phyloP scores from a whole-genome alignment of 2,329 filamentous ascomycete species.

The Monosporascus sp. region DNA sequence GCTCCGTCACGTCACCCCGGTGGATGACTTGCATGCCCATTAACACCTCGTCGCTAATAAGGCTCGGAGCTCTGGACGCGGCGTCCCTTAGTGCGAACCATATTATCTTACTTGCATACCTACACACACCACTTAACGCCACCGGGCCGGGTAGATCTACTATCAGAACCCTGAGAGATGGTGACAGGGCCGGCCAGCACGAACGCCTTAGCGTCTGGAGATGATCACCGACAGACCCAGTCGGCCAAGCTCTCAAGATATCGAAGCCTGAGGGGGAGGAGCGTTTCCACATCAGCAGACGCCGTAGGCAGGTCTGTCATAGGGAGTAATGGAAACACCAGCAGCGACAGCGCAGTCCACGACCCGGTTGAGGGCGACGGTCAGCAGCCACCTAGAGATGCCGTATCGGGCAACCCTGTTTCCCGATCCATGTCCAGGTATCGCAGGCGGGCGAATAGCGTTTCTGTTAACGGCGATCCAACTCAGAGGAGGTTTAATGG shows the following conservation, averaged over 20 bases:
- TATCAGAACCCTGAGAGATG: conserved; percentile 1
- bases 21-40: too few species aligned
- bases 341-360: conserved; percentile 8
- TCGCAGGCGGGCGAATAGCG: conserved; percentile 23
- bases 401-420: conserved; percentile 21
- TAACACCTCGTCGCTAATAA: too few species aligned
- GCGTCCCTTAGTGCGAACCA: background rate
- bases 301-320: conserved; percentile 12
- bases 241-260: conserved; percentile 28
- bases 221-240: conserved; percentile 7
- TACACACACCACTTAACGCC: background rate
- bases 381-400: conserved; percentile 1
- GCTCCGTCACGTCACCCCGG: too few species aligned
- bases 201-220: conserved; percentile 10
- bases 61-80: too few species aligned
- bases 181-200: conserved; percentile 8
- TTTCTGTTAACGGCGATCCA: conserved; percentile 19
- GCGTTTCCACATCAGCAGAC: conserved; percentile 21
- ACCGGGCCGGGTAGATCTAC: background rate
- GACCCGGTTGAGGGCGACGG: background rate
- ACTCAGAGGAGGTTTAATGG: conserved; percentile 21
- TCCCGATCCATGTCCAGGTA: conserved; percentile 31
- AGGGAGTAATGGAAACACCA: conserved; percentile 7
- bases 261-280: conserved; percentile 27
- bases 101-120: background rate